Conservation (phyloP, 257 asterid species). For the Cinchona pubescens region DNA sequence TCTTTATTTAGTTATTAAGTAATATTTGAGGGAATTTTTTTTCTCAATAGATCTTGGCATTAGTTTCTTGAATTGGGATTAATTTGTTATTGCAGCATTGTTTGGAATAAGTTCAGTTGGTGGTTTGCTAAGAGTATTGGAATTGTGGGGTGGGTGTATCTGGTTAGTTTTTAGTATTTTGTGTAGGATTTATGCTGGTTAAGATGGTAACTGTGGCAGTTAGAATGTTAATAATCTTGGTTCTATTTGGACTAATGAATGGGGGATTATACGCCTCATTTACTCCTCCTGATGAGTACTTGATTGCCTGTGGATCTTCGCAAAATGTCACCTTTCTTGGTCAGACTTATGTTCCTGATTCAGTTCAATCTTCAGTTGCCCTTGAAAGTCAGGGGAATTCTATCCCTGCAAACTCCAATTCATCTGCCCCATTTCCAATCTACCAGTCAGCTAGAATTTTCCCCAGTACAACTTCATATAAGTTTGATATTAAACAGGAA, state of each 20-base stretch:
- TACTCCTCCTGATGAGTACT: conserved; percentile 35
- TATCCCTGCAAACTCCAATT: conserved; percentile 28
- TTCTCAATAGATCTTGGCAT: conserved; percentile 17
- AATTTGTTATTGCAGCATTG: background rate
- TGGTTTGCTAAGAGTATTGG: background rate
- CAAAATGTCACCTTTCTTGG: conserved; percentile 35
- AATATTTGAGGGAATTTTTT: background rate
- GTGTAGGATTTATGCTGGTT: conserved; percentile 2
- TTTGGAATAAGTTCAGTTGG: background rate
- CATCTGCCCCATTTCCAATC: conserved; percentile 32
- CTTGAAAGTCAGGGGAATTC: conserved; percentile 28
- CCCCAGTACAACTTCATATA: conserved; percentile 23
- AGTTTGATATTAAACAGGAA: conserved; percentile 31
- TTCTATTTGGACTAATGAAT: conserved; percentile 18
- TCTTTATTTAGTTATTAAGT: background rate
- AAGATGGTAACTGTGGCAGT: conserved; percentile 18
- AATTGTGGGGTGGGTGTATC: background rate
- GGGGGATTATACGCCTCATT: conserved; percentile 29
- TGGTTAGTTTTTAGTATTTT: conserved; percentile 3
- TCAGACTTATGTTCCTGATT: conserved; percentile 40
- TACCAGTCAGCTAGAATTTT: conserved; percentile 42
- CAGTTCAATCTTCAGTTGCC: conserved; percentile 26
- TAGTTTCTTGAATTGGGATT: background rate
- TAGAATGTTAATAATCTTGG: conserved; percentile 16
- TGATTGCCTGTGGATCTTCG: conserved; percentile 47